Percentiles rank a stretch among this genome's conserved stretches.
Conservation (phyloP, 306 rosid genomes). For the Prunus persica region DNA sequence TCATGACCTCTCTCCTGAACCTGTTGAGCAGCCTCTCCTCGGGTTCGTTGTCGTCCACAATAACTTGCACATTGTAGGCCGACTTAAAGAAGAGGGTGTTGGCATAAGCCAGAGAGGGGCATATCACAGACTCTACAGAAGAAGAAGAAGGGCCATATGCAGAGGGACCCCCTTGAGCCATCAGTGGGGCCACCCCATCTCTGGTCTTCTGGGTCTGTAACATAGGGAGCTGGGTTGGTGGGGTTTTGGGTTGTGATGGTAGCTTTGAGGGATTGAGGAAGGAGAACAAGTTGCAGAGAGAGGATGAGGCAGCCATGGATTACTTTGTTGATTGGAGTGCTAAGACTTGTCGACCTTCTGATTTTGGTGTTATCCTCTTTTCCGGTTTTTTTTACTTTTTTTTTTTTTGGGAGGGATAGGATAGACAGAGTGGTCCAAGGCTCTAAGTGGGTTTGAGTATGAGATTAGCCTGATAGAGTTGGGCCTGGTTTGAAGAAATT, state of each 20-base stretch:
- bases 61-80: constrained; percentile 64
- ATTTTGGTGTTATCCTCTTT: background rate
- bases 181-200: constrained; percentile 20
- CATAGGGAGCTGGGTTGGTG: constrained; percentile 36
- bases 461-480: background rate
- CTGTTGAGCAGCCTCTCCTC: constrained; percentile 71
- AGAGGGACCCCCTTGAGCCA: constrained; percentile 14
- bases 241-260: constrained; percentile 31
- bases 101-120: constrained; percentile 53
- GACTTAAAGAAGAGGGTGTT: constrained; percentile 47
- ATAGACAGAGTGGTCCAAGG: background rate
- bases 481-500: too few species aligned
- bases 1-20: constrained; percentile 78
- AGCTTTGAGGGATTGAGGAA: constrained; percentile 56
- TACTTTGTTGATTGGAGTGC: background rate
- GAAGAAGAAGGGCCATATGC: constrained; percentile 7
- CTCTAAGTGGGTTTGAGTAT: background rate
- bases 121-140: constrained; percentile 46
- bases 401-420: background rate
- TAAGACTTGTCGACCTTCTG: background rate
- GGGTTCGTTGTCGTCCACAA: constrained; percentile 70
- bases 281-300: constrained; percentile 59
- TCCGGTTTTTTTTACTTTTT: background rate
- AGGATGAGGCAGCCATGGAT: constrained; percentile 67
- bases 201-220: constrained; percentile 26